phyloP scores from a whole-genome alignment of 2,329 filamentous ascomycete species.

The Fusarium albidum region DNA sequence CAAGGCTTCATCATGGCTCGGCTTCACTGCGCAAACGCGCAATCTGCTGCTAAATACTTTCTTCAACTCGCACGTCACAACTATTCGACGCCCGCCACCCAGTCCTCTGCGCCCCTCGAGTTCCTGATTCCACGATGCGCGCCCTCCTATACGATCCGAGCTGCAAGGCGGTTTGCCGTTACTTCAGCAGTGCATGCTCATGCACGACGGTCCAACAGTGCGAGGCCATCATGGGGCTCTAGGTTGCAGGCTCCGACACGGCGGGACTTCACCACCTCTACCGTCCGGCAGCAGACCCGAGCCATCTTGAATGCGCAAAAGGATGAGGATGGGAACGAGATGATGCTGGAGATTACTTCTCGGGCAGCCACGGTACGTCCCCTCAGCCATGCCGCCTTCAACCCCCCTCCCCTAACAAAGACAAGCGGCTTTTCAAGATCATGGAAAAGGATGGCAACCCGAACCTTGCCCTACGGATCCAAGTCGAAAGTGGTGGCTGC shows the following conservation, averaged over 20 bases:
- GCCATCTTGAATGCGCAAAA: constrained; percentile 74
- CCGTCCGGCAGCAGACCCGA: constrained; percentile 51
- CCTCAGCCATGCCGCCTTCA: accelerated
- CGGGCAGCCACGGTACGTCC: constrained; percentile 76
- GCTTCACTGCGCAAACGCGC: constrained; percentile 50
- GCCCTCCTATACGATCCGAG: constrained; percentile 16
- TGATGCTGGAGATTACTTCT: constrained; percentile 83
- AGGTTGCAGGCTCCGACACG: constrained; percentile 9
- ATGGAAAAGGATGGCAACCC: constrained; percentile 78
- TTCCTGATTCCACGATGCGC: constrained; percentile 50
- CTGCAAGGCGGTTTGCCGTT: not conserved
- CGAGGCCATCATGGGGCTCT: constrained; percentile 5
- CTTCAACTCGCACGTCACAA: constrained; percentile 51
- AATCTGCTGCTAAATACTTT: constrained; percentile 51
- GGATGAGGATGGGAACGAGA: constrained; percentile 85
- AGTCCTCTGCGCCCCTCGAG: constrained; percentile 44
- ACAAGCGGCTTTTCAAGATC: constrained; percentile 77
- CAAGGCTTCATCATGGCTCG: constrained; percentile 41
- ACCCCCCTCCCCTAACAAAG: constrained; percentile 18
- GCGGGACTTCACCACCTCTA: constrained; percentile 50
- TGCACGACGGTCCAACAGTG: not conserved
- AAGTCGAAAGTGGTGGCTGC: constrained; percentile 92
- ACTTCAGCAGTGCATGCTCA: not conserved
- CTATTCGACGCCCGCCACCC: constrained; percentile 39
- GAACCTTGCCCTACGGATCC: constrained; percentile 85